Conservation (phyloP, 2,329 filamentous ascomycete genomes). For the Calonectria crousiana region DNA sequence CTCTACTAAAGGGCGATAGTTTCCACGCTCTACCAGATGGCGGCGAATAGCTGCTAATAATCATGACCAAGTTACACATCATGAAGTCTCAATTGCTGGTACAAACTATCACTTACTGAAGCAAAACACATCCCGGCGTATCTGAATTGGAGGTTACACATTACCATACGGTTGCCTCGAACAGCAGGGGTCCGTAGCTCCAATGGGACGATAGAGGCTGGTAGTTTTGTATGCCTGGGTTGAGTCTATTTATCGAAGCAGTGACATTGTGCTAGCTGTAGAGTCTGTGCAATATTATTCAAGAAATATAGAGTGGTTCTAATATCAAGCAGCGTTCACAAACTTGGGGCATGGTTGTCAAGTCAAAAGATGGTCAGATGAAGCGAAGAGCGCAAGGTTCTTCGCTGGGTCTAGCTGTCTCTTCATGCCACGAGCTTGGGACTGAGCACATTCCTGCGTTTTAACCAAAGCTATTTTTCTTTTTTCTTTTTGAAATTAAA, state of each 20-base stretch:
- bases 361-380: not conserved
- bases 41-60: too few species aligned
- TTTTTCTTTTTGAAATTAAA: too few species aligned
- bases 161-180: not conserved
- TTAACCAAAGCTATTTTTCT: not conserved
- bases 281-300: not conserved
- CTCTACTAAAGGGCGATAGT: not conserved
- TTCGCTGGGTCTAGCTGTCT: too few species aligned
- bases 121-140: not conserved
- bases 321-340: too few species aligned
- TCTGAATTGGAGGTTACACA: not conserved
- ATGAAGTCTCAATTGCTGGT: not conserved
- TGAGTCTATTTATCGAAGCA: not conserved
- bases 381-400: too few species aligned
- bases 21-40: too few species aligned
- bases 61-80: not conserved
- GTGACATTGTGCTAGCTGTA: not conserved
- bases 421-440: not conserved
- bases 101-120: not conserved
- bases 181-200: not conserved
- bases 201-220: too few species aligned
- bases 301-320: not conserved
- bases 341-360: too few species aligned
- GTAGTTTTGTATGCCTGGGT: not conserved
- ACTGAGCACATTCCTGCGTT: not conserved